Conservation (phyloP, 225 moss, liverwort and hornwort genomes). For the Neckera pumila region DNA sequence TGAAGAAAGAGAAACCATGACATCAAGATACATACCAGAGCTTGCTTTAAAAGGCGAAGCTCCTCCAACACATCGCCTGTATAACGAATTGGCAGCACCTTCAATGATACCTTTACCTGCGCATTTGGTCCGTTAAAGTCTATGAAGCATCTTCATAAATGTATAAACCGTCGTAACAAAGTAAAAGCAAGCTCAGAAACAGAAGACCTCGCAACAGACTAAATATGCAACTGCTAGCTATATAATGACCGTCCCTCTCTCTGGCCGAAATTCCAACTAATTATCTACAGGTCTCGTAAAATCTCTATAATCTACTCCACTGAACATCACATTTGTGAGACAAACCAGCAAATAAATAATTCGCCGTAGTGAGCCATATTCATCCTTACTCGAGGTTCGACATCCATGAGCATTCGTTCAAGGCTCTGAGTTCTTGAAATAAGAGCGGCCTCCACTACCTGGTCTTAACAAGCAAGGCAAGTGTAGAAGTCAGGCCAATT, state of each 20-base stretch:
- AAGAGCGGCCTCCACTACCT: conserved; percentile 95
- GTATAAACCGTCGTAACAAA: neutral
- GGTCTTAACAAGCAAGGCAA: conserved; percentile 19
- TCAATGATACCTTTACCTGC: conserved; percentile 59
- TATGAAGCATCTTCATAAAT: neutral
- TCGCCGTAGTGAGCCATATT: neutral
- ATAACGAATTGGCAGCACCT: conserved; percentile 79
- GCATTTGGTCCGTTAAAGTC: neutral
- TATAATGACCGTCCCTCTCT: neutral
- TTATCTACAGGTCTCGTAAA: neutral
- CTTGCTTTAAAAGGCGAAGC: conserved; percentile 90
- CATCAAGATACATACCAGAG: conserved; percentile 40
- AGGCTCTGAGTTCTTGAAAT: conserved; percentile 83
- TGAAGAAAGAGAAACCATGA: neutral
- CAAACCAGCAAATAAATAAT: neutral
- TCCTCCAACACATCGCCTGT: conserved; percentile 94
- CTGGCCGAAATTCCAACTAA: neutral
- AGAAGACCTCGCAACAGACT: neutral
- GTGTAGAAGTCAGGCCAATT: neutral
- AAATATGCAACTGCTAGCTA: neutral
- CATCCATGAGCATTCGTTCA: conserved; percentile 78
- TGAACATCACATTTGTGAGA: neutral
- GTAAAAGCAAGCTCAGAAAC: neutral
- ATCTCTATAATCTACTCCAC: neutral
- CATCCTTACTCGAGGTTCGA: conserved; percentile 79